phyloP scores from a whole-genome alignment of 78 protist species.

The Salpingoeca rosetta region DNA sequence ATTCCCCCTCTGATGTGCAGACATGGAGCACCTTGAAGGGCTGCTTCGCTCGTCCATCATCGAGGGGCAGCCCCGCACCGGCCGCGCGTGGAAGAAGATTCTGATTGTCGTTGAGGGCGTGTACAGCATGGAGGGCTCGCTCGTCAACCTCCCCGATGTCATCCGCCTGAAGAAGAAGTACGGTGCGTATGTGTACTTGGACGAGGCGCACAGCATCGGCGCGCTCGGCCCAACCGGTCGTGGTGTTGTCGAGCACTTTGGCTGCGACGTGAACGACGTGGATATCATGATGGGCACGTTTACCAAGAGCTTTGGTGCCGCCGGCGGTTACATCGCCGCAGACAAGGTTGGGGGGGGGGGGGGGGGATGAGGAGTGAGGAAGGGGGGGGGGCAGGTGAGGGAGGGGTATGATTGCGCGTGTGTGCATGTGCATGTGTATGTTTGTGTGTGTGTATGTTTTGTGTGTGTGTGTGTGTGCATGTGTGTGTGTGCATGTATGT shows the following conservation, averaged over 20 bases:
- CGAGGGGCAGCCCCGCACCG: conserved; percentile 78
- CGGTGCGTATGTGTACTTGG: conserved; percentile 76
- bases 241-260: conserved; percentile 82
- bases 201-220: conserved; percentile 98
- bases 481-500: too few relatives aligned
- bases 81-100: conserved; percentile 78
- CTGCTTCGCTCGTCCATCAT: conserved; percentile 52
- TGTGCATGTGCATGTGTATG: too few relatives aligned
- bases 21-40: conserved; percentile 58
- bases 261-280: conserved; percentile 66
- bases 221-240: conserved; percentile 84
- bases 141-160: conserved; percentile 53
- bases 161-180: conserved; percentile 78
- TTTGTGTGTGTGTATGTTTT: too few relatives aligned
- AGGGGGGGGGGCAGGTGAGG: too few relatives aligned
- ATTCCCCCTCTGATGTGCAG: not conserved
- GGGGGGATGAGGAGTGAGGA: too few relatives aligned
- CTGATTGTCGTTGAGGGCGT: conserved; percentile 87
- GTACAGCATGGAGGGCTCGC: conserved; percentile 93
- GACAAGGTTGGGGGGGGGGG: conserved; percentile 16
- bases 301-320: conserved; percentile 86
- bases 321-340: conserved; percentile 88
- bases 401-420: too few relatives aligned
- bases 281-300: conserved; percentile 97
- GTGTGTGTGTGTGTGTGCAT: too few relatives aligned